Base-by-base conservation (phyloP, 306 rosid genomes). In the Cicer pinnatifidum region DNA sequence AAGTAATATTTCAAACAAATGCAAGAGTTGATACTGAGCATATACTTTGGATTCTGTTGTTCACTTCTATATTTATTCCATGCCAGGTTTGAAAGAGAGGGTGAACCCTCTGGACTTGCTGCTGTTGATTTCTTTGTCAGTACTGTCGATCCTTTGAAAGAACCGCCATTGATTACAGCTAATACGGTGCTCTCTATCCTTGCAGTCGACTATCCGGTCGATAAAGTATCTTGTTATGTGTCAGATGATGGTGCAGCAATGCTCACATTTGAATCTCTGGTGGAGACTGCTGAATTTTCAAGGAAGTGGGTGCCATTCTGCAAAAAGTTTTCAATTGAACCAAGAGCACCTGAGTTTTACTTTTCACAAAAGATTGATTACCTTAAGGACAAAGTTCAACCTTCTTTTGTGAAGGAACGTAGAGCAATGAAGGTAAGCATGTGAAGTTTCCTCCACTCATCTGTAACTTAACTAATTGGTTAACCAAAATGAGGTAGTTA, bases 231-330 rank as follows among this genome's bases (percentile, higher is more conserved):
- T 16, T 94, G 99, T 81, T 94, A 94, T 76, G 92, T 94, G 38
- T 94, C 99, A 65, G 99, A 94, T 53, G 99, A 94, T 81, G 99
- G 99, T 70, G 99, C 99, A 51, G 92, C 99, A 64, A 94, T 94
- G 99, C 92, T 94, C 35, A 19, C 90, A 76, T 94, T 91, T 73
- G 99, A 94, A 71, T 94, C 97, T 50, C 91, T 94, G 12, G 95
- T 78, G 44, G 99, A 91, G 85, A 91, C 99, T 43, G 90, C 99
- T 61, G 99, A 94, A 6, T 94, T 91, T 85, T 96, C 95, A 71
- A 91, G 89, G 79, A 89, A 82, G 65, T 94, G 99, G 99, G 97
- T 91, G 33, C 99, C 99, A 7, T 94, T 94, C 84, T 94, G 99
- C 89, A 89, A 88, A 66, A 94, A 91, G 69, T 94, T 86, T 72